Base-by-base conservation (phyloP, 2,329 filamentous ascomycete genomes). In the Xylariaceae sp. region DNA sequence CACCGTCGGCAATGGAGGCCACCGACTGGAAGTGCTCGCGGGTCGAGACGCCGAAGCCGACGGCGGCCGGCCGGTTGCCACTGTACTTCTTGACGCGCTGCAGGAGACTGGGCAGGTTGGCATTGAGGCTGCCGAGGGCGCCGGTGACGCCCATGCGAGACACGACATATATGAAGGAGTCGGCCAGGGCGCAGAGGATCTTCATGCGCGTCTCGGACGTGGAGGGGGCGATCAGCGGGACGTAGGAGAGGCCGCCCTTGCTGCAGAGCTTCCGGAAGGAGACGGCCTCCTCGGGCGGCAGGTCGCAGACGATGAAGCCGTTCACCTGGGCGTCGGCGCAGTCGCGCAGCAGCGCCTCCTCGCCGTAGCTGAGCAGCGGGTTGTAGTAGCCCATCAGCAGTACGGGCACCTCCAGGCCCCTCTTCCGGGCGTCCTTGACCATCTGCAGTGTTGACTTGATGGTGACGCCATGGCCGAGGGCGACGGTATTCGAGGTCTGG, bases 301-400 rank as follows among this genome's bases (percentile, higher is more conserved):
- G 64, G 57, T 98, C 90, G 36, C 94, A 90, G 56, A 96, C 81
- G 52, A 98, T 95, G 64, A 96, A 96, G 38, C 92, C 90, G 63
- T 94, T 95, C 57, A 94, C 78, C 17, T 89, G 87, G 3, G 86
- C 83, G 35, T 77, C 76, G 56, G 82, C 81, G 59, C 87, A 86
- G 60, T 96, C 89, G 49, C 77, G 72, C 35, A 98, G 68, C 60
- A 96, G 78, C 40, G 73, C 75, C 64, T 94, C 88, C 65, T 98
- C 92, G 34, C 92, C 92, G 57, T 96, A 98, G 52, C 83, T 86
- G 41, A 96, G 69, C 41, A 96, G 71, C 1, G 92, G 92, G 67
- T 98, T 98, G 67, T 94, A 98, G 74, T 98, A 98, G 52, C 92
- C 92, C 92, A 98, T 98, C 46, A 98, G 75, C 55, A 98, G 65